These are phyloP conservation scores for Gaeumannomyces tritici DNA, from an alignment of 2,329 filamentous ascomycete species.

Conservation along the genomic window DNA sequence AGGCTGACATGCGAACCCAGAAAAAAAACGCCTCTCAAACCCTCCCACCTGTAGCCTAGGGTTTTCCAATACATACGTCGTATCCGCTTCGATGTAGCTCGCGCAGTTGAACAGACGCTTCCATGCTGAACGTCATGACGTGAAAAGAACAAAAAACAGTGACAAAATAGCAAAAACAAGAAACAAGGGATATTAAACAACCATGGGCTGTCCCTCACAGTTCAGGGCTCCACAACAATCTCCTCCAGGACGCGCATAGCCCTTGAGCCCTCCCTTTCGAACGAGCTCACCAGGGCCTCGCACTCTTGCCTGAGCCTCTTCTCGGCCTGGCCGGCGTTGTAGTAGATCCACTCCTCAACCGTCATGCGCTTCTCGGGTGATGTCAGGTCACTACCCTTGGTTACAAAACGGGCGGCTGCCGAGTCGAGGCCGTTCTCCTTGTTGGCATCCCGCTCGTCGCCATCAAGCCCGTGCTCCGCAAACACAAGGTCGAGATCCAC, in stretches of 20 bases:
- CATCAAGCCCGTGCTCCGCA: neutral
- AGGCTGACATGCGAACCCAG: neutral
- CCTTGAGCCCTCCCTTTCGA: constrained; percentile 72
- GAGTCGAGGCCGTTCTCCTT: constrained; percentile 31
- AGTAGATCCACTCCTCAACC: constrained; percentile 84
- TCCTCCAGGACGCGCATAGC: constrained; percentile 73
- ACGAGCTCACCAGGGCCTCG: constrained; percentile 70
- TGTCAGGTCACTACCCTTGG: constrained; percentile 51
- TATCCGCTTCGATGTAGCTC: neutral
- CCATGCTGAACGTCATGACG: neutral
- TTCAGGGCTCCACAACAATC: constrained; percentile 41
- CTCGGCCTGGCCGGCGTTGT: constrained; percentile 74
- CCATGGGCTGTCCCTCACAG: neutral
- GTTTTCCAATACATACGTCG: neutral
- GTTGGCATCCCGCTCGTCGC: constrained; percentile 26
- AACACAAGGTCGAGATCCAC: constrained; percentile 70
- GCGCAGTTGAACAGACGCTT: no score
- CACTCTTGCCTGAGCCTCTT: constrained; percentile 70
- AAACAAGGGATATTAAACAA: neutral
- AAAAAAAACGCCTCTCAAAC: constrained; percentile 9
- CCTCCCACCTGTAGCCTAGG: constrained; percentile 8
- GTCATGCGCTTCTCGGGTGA: constrained; percentile 81
- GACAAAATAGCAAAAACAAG: neutral
- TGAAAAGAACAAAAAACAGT: neutral
- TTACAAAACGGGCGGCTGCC: constrained; percentile 28